A percentile compares a stretch with the other conserved stretches of the same genome.
These are phyloP conservation scores for Leccinum barrowsii DNA, from an alignment of 768 basidiomycete species.

Conservation along the genomic window DNA sequence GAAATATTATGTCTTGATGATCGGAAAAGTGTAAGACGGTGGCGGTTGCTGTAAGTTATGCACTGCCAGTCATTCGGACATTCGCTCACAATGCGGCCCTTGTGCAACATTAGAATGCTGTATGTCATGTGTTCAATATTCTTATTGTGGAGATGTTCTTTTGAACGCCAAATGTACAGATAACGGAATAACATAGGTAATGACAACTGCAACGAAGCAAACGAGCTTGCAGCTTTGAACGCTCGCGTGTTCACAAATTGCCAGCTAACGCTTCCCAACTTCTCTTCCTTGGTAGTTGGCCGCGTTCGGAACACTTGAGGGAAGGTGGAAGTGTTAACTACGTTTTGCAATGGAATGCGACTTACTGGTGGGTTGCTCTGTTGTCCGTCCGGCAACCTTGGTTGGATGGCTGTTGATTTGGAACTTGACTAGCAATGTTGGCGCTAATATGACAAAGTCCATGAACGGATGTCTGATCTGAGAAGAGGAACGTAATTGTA, in stretches of 20 bases:
- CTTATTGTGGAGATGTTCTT: neutral
- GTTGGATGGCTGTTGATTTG: neutral
- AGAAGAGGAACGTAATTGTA: neutral
- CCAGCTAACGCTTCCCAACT: neutral
- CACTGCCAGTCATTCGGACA: too few species aligned
- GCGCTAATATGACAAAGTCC: neutral
- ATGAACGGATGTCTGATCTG: neutral
- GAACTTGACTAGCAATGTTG: neutral
- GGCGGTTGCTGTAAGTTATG: neutral
- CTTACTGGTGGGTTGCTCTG: neutral
- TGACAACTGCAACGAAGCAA: neutral
- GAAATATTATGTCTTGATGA: too few species aligned
- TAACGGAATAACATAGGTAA: neutral
- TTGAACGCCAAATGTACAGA: neutral
- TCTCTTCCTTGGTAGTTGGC: neutral
- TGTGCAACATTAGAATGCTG: neutral
- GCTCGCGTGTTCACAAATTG: neutral
- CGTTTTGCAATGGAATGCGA: neutral
- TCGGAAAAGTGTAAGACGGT: too few species aligned
- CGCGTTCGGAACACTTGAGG: neutral
- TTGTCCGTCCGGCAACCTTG: neutral
- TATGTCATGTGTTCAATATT: neutral
- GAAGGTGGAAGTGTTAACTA: neutral
- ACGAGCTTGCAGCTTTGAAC: neutral
- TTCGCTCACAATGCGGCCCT: too few species aligned